phyloP scores from a whole-genome alignment of 495 filamentous ascomycete species.

The Hypomontagnella monticulosa region DNA sequence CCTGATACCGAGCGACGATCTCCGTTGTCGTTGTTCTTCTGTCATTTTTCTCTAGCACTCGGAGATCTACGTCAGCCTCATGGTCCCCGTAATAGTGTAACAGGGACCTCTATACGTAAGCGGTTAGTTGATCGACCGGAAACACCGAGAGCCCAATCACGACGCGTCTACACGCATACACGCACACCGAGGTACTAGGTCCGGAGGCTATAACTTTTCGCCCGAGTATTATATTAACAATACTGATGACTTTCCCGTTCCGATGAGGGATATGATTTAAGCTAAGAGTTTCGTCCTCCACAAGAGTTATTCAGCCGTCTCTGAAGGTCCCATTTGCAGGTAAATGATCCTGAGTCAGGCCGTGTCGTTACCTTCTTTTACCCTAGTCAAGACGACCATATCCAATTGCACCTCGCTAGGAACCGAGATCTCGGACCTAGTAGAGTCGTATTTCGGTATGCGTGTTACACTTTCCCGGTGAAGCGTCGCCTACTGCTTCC shows the following conservation, averaged over 20 bases:
- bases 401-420: slow-evolving; percentile 8
- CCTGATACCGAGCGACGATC: too few relatives aligned
- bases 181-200: slow-evolving; percentile 10
- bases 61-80: slow-evolving; percentile 25
- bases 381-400: not conserved
- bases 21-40: not conserved
- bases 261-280: too few relatives aligned
- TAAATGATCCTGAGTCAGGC: slow-evolving; percentile 8
- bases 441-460: slow-evolving; percentile 31
- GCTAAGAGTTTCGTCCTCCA: not conserved
- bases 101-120: slow-evolving; percentile 6
- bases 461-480: slow-evolving; percentile 23
- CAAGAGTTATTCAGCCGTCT: not conserved
- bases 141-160: slow-evolving; percentile 37
- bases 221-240: not conserved
- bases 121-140: slow-evolving; percentile 30
- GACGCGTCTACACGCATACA: not conserved
- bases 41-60: slow-evolving; percentile 9
- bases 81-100: not conserved
- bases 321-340: too few relatives aligned
- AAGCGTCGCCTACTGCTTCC: slow-evolving; percentile 39
- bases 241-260: not conserved
- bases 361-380: not conserved
- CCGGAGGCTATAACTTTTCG: slow-evolving; percentile 20
- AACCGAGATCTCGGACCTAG: slow-evolving; percentile 31